Percentiles rank a stretch among this genome's conserved stretches.
phyloP scores from a whole-genome alignment of 176 grass and related monocot species.

The Triticum turgidum region DNA sequence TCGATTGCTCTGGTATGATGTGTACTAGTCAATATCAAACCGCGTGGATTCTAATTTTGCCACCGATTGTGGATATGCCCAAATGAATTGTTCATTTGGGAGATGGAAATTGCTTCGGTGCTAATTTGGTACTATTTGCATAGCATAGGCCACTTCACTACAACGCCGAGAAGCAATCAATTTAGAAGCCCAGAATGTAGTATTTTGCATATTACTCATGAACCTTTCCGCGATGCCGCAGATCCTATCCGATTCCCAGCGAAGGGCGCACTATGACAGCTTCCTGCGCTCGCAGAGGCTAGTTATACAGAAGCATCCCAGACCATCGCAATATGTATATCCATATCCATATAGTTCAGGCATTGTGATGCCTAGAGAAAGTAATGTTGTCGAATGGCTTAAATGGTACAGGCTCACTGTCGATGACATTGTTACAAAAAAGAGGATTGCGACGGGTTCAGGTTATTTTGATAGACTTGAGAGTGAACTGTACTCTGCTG shows the following conservation, averaged over 20 bases:
- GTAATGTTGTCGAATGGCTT: conserved; percentile 89
- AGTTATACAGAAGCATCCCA: conserved; percentile 46
- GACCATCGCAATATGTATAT: conserved; percentile 40
- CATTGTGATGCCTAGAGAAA: conserved; percentile 57
- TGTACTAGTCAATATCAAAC: neutral
- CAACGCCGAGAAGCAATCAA: neutral
- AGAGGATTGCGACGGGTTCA: conserved; percentile 59
- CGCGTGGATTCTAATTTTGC: neutral
- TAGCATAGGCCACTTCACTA: neutral
- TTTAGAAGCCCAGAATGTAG: neutral
- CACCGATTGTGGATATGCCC: neutral
- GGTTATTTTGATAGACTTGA: conserved; percentile 84
- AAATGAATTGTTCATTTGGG: conserved; percentile 6
- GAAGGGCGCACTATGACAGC: conserved; percentile 74
- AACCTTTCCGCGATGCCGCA: conserved; percentile 15
- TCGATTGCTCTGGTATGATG: neutral
- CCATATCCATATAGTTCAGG: conserved; percentile 39
- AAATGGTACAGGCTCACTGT: conserved; percentile 88
- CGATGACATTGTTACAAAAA: conserved; percentile 77
- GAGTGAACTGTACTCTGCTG: conserved; percentile 78
- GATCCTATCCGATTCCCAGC: conserved; percentile 86
- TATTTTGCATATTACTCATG: neutral
- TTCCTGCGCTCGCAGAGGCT: conserved; percentile 64
- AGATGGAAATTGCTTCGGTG: neutral
- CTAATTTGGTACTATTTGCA: neutral